Evolutionary conservation across 805 yeast species (phyloP), one percentile per base, ranked within the genome.

Genomic region (Nakazawaea ambrosiae): DNA sequence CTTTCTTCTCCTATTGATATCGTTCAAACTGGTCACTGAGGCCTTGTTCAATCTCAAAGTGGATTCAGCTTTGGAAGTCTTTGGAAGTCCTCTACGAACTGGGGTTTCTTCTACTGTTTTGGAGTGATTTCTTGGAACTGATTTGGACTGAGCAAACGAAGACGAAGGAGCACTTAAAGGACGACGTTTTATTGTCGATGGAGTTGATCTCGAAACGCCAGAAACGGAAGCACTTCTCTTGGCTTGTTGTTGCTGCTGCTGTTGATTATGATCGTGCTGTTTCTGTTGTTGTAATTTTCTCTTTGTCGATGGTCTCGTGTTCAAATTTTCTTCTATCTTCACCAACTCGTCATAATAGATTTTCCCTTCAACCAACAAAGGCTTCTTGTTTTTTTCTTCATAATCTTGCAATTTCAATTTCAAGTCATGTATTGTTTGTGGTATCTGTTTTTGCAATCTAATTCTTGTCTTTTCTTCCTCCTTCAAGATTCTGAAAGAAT

Each of bases 401-500:
- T 74, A 83, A 10, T 60, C 61, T 3, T 48, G 41, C 4, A 85
- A 48, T 34, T 70, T 70, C 1, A 44, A 29, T 42, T 69, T 71
- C 33, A 90, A 57, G 1, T 65, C 71, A 4, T 61, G 57, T 8
- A 85, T 58, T 0, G 82, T 65, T 26, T 65, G 63, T 0, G 97
- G 97, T 46, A 85, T 61, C 46, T 73, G 72, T 50, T 76, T 75
- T n/a, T 73, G 60, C 6, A 89, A 65, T 37, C 72, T 70, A 47
- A 81, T 81, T 39, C 97, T 64, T 27, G 78, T 64, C 50, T 70
- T 80, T 53, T 88, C 96, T 53, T 90, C 98, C 40, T 81, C 73
- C 40, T 83, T 65, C 41, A 90, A 61, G 18, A 89, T 80, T 43
- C 78, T 80, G 45, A 90, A 89, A 2, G 88, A 81, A 48, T 82